Evolutionary conservation across 2,329 filamentous ascomycete genomes (phyloP).

Genomic region (Seiridium cupressi): DNA sequence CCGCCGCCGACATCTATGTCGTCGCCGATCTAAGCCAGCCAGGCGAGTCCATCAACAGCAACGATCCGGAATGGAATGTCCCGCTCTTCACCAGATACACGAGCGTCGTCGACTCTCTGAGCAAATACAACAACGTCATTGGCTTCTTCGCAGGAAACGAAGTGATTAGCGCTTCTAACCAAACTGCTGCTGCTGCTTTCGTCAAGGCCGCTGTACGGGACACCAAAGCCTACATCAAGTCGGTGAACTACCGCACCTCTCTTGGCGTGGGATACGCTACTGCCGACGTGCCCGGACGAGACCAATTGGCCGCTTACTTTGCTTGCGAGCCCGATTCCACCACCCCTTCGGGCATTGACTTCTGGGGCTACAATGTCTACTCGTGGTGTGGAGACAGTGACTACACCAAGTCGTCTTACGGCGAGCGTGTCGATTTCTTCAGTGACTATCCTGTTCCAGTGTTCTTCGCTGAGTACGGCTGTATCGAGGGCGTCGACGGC

Average conservation of each 20-base stretch:
- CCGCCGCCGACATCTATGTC: constrained; percentile 89
- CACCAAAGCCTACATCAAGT: constrained; percentile 89
- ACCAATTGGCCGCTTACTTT: constrained; percentile 85
- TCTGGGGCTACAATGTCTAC: constrained; percentile 99
- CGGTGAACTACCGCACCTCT: constrained; percentile 66
- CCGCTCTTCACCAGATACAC: constrained; percentile 80
- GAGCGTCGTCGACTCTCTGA: constrained; percentile 75
- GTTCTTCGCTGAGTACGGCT: constrained; percentile 99
- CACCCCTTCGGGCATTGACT: constrained; percentile 67
- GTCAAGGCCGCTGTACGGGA: constrained; percentile 98
- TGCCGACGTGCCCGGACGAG: constrained; percentile 82
- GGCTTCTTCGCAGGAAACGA: constrained; percentile 99
- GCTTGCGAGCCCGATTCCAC: constrained; percentile 70
- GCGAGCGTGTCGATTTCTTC: constrained; percentile 83
- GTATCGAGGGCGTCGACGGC: constrained; percentile 62
- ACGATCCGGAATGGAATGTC: constrained; percentile 75
- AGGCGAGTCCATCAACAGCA: constrained; percentile 78
- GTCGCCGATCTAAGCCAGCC: constrained; percentile 89
- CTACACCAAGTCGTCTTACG: constrained; percentile 76
- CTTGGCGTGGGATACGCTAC: constrained; percentile 95
- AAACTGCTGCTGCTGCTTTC: constrained; percentile 86
- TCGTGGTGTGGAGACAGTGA: constrained; percentile 92
- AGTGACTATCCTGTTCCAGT: constrained; percentile 84
- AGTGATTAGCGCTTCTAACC: constrained; percentile 84
- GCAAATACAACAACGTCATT: constrained; percentile 84